These are phyloP conservation scores for Teratosphaeria epicoccoides DNA, from an alignment of 2,329 filamentous ascomycete species.

Conservation along the genomic window DNA sequence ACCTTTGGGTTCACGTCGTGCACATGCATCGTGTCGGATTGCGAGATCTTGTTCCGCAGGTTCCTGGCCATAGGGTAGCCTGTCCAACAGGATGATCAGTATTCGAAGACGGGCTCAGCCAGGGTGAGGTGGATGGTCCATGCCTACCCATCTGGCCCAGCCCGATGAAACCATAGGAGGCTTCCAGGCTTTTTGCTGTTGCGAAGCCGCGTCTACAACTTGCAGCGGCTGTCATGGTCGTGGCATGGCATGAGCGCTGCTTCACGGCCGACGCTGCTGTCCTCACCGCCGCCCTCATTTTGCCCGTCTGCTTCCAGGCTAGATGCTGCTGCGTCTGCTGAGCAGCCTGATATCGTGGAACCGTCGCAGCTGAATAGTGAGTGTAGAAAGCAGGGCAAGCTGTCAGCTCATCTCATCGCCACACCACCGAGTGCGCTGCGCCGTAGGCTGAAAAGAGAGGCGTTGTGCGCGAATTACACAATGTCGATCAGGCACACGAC, in stretches of 20 bases:
- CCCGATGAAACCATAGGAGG: conserved; percentile 42
- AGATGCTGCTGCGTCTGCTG: not conserved
- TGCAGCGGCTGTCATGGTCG: not conserved
- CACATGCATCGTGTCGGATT: conserved; percentile 51
- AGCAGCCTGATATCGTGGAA: not conserved
- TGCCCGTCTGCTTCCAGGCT: not conserved
- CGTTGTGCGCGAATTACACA: not conserved
- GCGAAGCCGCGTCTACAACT: conserved; percentile 31
- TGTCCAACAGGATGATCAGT: conserved; percentile 21
- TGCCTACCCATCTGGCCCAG: conserved; percentile 40
- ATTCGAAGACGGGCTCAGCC: too few relatives aligned
- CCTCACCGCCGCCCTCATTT: not conserved
- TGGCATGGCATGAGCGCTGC: not conserved
- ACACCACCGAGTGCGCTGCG: not conserved
- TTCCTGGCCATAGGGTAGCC: conserved; percentile 66
- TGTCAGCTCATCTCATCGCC: not conserved
- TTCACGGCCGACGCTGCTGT: conserved; percentile 3
- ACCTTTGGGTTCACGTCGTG: conserved; percentile 54
- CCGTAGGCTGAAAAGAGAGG: not conserved
- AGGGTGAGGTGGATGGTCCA: conserved; percentile 4
- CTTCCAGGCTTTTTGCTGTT: conserved; percentile 31
- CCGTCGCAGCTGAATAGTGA: not conserved
- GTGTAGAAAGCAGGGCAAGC: not conserved
- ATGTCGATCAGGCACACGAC: not conserved
- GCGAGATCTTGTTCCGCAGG: conserved; percentile 54